Percentiles rank a stretch among this genome's conserved stretches.
Conservation (phyloP, 208 protist species). For the Crithidia expoeki region DNA sequence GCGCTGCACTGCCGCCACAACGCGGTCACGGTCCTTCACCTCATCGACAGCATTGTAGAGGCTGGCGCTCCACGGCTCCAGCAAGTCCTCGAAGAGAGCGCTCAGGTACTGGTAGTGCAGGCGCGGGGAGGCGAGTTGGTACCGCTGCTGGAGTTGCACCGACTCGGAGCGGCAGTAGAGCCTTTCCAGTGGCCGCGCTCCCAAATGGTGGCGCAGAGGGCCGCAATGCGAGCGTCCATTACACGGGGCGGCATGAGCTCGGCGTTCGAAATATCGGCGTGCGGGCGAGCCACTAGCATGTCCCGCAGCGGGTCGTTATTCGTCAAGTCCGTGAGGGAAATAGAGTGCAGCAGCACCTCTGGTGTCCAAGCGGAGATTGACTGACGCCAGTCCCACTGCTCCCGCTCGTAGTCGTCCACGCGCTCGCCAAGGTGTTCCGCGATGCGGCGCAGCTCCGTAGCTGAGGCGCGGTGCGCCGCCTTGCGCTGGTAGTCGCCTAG, state of each 20-base stretch:
- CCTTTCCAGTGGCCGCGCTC: constrained; percentile 43
- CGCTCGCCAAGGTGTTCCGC: constrained; percentile 28
- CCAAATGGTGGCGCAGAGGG: constrained; percentile 47
- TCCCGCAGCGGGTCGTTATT: constrained; percentile 35
- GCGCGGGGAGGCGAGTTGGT: constrained; percentile 42
- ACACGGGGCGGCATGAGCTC: constrained; percentile 18
- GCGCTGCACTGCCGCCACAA: constrained; percentile 35
- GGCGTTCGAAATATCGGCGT: constrained; percentile 19
- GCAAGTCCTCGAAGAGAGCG: constrained; percentile 50
- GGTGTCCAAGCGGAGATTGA: constrained; percentile 26
- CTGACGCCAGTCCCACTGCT: constrained; percentile 47
- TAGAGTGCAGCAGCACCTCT: constrained; percentile 27
- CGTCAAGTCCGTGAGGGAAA: constrained; percentile 27
- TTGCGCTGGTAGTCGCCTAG: constrained; percentile 29
- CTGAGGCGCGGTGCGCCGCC: constrained; percentile 23
- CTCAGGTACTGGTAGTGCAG: constrained; percentile 50
- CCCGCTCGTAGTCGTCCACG: constrained; percentile 39
- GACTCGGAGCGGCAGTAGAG: constrained; percentile 54
- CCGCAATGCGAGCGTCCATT: constrained; percentile 36
- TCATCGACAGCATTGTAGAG: constrained; percentile 7
- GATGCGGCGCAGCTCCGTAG: constrained; percentile 20
- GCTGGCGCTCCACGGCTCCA: constrained; percentile 45
- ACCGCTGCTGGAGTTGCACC: constrained; percentile 49
- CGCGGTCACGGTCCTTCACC: constrained; percentile 28
- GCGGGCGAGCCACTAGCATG: constrained; percentile 30